Base-by-base conservation (phyloP, 1,139 yeast genomes). In the Eremothecium sinecaudum region DNA sequence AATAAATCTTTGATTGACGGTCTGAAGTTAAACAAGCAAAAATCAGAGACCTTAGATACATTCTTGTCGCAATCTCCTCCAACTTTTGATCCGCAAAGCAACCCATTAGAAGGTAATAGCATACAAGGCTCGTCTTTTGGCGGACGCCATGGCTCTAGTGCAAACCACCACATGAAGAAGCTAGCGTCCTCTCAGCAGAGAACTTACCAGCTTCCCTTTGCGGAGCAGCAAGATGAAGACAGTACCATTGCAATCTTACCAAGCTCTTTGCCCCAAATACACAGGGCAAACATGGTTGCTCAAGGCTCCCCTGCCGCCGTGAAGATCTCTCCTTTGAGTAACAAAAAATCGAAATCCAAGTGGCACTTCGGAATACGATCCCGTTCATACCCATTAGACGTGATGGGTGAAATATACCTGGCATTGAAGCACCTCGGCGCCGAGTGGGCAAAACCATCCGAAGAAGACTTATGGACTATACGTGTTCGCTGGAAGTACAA, bases 311-410 rank as follows among this genome's bases (percentile, higher is more conserved):
- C 64, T 19, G 62, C 64, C 4, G 66, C 69, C 4, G 61, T 75
- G 35, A 74, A 78, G 46, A 73, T 82, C 32, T 74, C 74, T 36
- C 94, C 95, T 1, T 73, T 80, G 15, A 70, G 82, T 8, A 70
- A 80, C 26, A 86, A 86, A 56, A 84, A 83, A 56, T 81, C 90
- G 46, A 90, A 84, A 59, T 84, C 95, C 7, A 76, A 95, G 61
- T 90, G 99, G 99, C 98, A 90, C 65, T 92, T 92, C 56, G 99
- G 99, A 41, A 90, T 90, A 41, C 70, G 99, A 52, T 84, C 96
- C 7, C 71, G 97, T 50, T 84, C 96, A 1, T 90, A 90, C 55
- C 98, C 99, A 23, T 67, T 90, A 46, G 99, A 90, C 58, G 98
- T 90, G 6, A 90, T 90, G 98, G 96, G 97, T 18, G 99, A 92